Conservation (phyloP, 2,329 filamentous ascomycete species). For the Paradendryphiella salina region DNA sequence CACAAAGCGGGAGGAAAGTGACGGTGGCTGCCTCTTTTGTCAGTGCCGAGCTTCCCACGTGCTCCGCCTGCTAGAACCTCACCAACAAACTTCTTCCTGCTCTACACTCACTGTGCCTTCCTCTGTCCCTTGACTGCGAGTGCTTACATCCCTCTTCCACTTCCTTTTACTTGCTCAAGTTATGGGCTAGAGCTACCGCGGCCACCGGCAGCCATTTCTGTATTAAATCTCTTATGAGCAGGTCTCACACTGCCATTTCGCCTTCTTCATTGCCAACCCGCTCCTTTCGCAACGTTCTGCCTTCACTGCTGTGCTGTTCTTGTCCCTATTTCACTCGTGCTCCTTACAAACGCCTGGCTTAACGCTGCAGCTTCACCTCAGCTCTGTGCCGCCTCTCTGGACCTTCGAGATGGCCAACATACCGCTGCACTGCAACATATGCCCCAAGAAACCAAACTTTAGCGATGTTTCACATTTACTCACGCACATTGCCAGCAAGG, state of each 20-base stretch:
- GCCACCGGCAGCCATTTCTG: slow-evolving; percentile 30
- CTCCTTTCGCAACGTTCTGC: slow-evolving; percentile 44
- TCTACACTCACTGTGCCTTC: slow-evolving; percentile 29
- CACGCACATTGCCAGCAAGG: slow-evolving; percentile 90
- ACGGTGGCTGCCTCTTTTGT: slow-evolving; percentile 44
- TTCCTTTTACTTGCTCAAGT: slow-evolving; percentile 17
- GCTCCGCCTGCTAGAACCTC: slow-evolving; percentile 30
- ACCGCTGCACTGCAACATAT: slow-evolving; percentile 79
- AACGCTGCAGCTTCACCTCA: slow-evolving; percentile 8
- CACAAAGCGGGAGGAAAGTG: slow-evolving; percentile 71
- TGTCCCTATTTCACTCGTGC: slow-evolving; percentile 27
- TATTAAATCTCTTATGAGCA: slow-evolving; percentile 28
- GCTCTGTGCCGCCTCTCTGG: slow-evolving; percentile 6
- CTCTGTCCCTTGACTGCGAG: slow-evolving; percentile 17
- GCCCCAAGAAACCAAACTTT: slow-evolving; percentile 76
- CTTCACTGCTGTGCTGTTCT: slow-evolving; percentile 31
- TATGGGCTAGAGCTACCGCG: slow-evolving; percentile 29
- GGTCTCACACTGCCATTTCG: slow-evolving; percentile 32
- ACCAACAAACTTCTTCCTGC: slow-evolving; percentile 36
- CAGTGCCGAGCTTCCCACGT: slow-evolving; percentile 36
- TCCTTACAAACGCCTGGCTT: slow-evolving; percentile 26
- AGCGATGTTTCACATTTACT: slow-evolving; percentile 90
- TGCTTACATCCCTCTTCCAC: slow-evolving; percentile 20
- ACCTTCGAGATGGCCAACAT: slow-evolving; percentile 54
- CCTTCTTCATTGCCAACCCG: slow-evolving; percentile 40